These are phyloP conservation scores for Leucosporidium scottii DNA, from an alignment of 768 basidiomycete species.

Conservation along the genomic window DNA sequence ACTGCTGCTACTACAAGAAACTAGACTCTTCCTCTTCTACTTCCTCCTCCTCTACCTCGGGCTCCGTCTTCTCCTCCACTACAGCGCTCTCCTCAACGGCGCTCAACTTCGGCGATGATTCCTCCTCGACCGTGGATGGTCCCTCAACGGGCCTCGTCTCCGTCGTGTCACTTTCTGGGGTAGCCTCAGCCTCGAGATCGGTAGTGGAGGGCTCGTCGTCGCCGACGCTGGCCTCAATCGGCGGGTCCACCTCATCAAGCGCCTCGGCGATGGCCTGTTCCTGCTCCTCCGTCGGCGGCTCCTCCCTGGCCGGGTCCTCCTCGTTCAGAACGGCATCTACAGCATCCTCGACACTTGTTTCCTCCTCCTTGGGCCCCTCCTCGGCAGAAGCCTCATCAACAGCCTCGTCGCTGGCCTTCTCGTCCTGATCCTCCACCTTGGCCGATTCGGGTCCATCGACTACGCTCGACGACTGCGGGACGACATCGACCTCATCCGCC, in stretches of 20 bases:
- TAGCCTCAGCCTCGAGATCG: not conserved
- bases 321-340: not conserved
- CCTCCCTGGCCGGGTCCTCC: too few relatives aligned
- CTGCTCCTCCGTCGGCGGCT: not conserved
- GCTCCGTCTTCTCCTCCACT: not conserved
- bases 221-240: not conserved
- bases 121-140: not conserved
- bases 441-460: not conserved
- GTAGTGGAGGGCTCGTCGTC: not conserved
- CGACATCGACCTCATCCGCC: not conserved
- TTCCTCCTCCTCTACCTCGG: not conserved
- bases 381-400: not conserved
- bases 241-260: not conserved
- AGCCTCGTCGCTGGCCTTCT: not conserved
- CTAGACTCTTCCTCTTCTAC: conserved; percentile 11
- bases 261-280: not conserved
- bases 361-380: not conserved
- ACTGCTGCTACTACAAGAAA: conserved; percentile 7
- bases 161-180: not conserved
- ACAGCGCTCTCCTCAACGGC: not conserved
- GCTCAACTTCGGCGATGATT: not conserved
- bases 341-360: not conserved
- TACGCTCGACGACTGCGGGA: not conserved
- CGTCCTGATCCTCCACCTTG: not conserved
- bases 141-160: not conserved